Base-by-base conservation (phyloP, 768 basidiomycete genomes). In the Phallus indusiatus region DNA sequence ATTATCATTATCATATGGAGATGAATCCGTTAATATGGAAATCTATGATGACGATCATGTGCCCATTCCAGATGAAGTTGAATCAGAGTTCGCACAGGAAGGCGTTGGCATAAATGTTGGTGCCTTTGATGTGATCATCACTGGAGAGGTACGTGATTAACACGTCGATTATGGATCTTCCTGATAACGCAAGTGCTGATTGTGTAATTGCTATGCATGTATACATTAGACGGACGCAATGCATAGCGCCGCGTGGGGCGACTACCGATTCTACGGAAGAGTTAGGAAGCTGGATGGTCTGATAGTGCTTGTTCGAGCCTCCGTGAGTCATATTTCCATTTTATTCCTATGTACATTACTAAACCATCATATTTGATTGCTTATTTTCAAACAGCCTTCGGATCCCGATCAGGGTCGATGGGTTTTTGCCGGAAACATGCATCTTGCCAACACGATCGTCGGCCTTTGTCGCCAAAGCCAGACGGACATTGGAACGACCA, bases 341-440 rank as follows among this genome's bases (percentile, higher is more conserved):
- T 16, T 22, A 20, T 14, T 20, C 18, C 21, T 4, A 34, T 3
- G 24, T 9, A 33, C 5, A 9, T 1, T 34, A 10, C 55, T 59
- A n/a, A 51, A 21, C 7, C 2, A 28, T 28, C 28, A 28, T 28
- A 28, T 28, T 2, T 3, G 4, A 28, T 7, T 28, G 2, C 4
- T 28, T 28, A 3, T 28, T 18, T 48, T 48, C 48, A 53, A 53
- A 33, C 55, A 46, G 55, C 35, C 42, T 51, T 47, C 57, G 2
- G 28, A 59, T 20, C 28, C 24, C 14, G 50, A 47, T 22, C 49
- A 53, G 22, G 57, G 57, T 52, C 57, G 57, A 18, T 59, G 57
- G 57, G 36, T 59, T 14, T 59, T 59, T 51, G 28, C 49, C 20
- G 57, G 57, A 28, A 51, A 59, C 22, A 59, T 59, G 28, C 34